Evolutionary conservation across 2,329 filamentous ascomycete species (phyloP).

Genomic region (Epichloe typhina): DNA sequence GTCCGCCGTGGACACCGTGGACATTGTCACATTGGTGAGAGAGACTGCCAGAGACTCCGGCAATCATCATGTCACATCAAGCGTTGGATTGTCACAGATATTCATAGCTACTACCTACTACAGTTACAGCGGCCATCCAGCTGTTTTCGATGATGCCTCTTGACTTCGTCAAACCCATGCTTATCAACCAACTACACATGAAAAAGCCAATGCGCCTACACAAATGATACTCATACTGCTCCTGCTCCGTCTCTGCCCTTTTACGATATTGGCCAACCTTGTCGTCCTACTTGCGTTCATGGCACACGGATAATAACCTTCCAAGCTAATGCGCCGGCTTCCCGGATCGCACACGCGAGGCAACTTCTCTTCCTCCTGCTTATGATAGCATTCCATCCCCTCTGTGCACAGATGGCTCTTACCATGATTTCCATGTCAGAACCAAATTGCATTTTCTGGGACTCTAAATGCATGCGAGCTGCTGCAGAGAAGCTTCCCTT

Average conservation of each 20-base stretch:
- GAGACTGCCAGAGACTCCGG: no score
- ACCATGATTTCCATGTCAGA: conserved; percentile 59
- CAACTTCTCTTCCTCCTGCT: conserved; percentile 56
- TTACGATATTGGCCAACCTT: neutral
- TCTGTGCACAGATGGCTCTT: conserved; percentile 59
- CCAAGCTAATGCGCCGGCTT: conserved; percentile 59
- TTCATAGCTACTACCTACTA: neutral
- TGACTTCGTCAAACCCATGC: neutral
- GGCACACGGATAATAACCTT: conserved; percentile 51
- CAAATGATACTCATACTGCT: neutral
- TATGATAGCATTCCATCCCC: conserved; percentile 61
- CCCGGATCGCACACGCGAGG: conserved; percentile 59
- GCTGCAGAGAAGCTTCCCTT: conserved; percentile 28
- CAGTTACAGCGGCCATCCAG: neutral
- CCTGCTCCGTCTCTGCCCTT: neutral
- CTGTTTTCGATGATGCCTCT: neutral
- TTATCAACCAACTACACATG: neutral
- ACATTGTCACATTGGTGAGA: no score
- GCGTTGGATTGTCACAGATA: neutral
- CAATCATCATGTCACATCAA: neutral
- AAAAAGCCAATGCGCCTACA: neutral
- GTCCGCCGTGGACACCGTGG: neutral
- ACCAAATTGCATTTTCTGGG: conserved; percentile 42
- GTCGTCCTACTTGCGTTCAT: conserved; percentile 12
- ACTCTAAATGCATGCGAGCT: conserved; percentile 42